phyloP scores from a whole-genome alignment of 345 rosid species.

The Viola odorata region DNA sequence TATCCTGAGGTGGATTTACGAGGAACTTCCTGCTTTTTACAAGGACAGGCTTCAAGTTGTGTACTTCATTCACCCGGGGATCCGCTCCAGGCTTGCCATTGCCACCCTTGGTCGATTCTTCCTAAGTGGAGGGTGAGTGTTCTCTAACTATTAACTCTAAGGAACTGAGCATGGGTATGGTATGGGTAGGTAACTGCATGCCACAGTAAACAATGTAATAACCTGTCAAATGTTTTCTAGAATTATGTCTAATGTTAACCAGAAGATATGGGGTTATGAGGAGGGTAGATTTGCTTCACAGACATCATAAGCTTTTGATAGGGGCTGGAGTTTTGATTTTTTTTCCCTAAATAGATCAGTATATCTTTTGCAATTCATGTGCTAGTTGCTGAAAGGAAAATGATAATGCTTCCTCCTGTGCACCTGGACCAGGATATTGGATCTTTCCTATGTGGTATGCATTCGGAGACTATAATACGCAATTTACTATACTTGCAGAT shows the following conservation, averaged over 20 bases:
- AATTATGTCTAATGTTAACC: background rate
- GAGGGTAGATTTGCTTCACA: background rate
- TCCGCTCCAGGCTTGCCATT: constrained; percentile 71
- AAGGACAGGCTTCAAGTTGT: constrained; percentile 77
- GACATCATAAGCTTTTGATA: no score
- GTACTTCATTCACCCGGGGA: constrained; percentile 85
- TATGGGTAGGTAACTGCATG: background rate
- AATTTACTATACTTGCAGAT: no score
- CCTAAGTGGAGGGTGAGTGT: constrained; percentile 79
- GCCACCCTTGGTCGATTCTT: constrained; percentile 93
- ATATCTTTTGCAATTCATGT: no score
- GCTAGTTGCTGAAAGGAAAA: no score
- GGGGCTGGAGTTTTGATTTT: no score
- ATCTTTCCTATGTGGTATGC: no score
- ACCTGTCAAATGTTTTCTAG: background rate
- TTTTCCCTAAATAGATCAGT: no score
- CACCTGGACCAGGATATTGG: no score
- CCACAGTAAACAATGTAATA: background rate
- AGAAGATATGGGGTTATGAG: background rate
- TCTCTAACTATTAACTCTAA: constrained; percentile 1
- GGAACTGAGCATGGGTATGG: background rate
- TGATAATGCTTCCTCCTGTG: no score
- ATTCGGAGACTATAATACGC: no score
- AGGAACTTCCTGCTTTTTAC: constrained; percentile 61
- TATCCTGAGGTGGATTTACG: constrained; percentile 91